phyloP scores from a whole-genome alignment of 257 asterid genomes.

The Petrea volubilis region DNA sequence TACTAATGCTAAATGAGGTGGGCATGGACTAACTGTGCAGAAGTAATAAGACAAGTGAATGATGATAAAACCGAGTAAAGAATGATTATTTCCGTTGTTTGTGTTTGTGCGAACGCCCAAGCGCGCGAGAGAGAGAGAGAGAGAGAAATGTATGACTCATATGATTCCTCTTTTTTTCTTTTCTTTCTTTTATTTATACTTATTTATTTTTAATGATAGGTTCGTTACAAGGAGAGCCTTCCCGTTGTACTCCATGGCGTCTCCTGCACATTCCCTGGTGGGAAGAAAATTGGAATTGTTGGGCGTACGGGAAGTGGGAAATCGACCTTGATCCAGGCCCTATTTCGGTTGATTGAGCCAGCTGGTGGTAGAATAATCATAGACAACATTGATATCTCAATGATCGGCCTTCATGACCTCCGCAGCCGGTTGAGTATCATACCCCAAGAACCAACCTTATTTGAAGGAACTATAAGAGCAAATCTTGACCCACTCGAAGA shows the following conservation, averaged over 20 bases:
- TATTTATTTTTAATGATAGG: constrained; percentile 16
- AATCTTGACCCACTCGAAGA: constrained; percentile 94
- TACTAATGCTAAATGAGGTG: too few relatives aligned
- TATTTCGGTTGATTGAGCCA: constrained; percentile 92
- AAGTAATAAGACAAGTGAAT: too few relatives aligned
- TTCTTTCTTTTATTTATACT: too few relatives aligned
- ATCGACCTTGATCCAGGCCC: constrained; percentile 96
- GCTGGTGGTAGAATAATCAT: constrained; percentile 83
- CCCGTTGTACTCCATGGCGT: constrained; percentile 95
- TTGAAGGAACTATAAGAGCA: constrained; percentile 94
- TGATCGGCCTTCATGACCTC: constrained; percentile 92
- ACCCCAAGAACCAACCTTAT: constrained; percentile 96
- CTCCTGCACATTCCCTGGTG: constrained; percentile 92
- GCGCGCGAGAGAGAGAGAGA: not conserved
- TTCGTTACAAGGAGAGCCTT: constrained; percentile 90
- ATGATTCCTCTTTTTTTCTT: too few relatives aligned
- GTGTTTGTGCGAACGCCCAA: too few relatives aligned
- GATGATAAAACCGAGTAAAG: too few relatives aligned
- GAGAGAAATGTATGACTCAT: not conserved
- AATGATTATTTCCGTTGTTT: too few relatives aligned
- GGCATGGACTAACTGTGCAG: too few relatives aligned
- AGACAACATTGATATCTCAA: constrained; percentile 78
- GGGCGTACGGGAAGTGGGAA: constrained; percentile 99
- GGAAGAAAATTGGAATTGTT: constrained; percentile 91
- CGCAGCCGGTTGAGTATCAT: constrained; percentile 89